Evolutionary conservation across 495 filamentous ascomycete genomes (phyloP), one percentile per base, ranked within the genome.

Genomic region (Aspergillus hancockii): DNA sequence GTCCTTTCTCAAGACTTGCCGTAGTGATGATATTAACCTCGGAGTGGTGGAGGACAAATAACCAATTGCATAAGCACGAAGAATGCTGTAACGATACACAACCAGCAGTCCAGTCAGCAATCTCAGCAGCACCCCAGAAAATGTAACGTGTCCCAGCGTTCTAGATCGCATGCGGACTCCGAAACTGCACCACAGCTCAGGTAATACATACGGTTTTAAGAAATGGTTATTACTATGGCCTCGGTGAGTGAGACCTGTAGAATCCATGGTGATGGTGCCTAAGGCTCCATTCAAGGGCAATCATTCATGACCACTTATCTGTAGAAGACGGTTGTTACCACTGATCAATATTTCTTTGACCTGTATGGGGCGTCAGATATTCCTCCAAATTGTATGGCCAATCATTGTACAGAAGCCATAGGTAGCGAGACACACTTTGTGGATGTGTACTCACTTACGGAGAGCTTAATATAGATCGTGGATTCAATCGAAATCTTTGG

Each of bases 1-100:
- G 62, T 77, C 72, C 60, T 75, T 83, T 51, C 71, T 75, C 60
- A 77, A 72, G 52, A 82, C 65, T 23, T 72, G 70, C 43, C 79
- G 75, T 41, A 85, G 65, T 62, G 85, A 80, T 32, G 81, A 80
- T 58, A 90, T 68, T 18, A 90, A 63, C 63, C 85, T 83, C 10
- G 90, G 90, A 31, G 82, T 82, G 31, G 90, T 81, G 51, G 83
- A 83, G 36, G 87, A 90, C 28, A 87, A 76, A 77, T 91, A 92
- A 31, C 88, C 90, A 57, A 95, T 70, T 9, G 84, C 73, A 71
- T 91, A 95, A 50, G 90, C 91, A 54, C 85, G 85, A 49, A 90
- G 68, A 56, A 91, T 78, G 19, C 90, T 91, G 62, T 18, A 60
- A 56, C 52, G 47, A 59, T 47, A 28, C 45, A 58, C 36, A 58